Evolutionary conservation across 139 green algal species (phyloP), one percentile per base, ranked within the genome.

Genomic region (Chlorella sp.): DNA sequence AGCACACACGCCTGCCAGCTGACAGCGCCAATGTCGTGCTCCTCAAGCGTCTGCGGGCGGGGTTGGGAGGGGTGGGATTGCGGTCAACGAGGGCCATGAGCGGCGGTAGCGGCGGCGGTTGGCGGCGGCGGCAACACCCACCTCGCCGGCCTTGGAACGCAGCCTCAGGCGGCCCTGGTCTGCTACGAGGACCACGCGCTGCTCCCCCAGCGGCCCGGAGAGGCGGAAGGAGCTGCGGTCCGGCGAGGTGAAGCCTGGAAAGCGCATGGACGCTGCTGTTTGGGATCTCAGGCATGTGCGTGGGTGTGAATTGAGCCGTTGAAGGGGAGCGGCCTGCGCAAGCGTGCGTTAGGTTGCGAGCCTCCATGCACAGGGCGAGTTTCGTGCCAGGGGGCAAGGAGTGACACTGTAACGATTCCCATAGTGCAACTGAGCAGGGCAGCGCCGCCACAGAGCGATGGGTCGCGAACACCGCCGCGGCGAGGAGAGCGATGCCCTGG

Each of bases 1-100:
- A 89, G 64, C 1, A 83, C 67, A 64, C 80, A 87, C 13, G 72
- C 32, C 24, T 54, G 48, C 80, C 73, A 89, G 36, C 43, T 68
- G n/a, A 83, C 56, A 1, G 58, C 8, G 1, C 68, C 19, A 17
- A 89, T 30, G 26, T 38, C 40, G 24, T 87, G 72, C 16, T 16
- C 22, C 32, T 87, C 80, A n/a, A 89, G 20, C 14, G 74, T 26
- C 73, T 83, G 72, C 80, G 65, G 8, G 30, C 36, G 30, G 65
- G 44, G 30, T 38, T 19, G 30, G 60, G 30, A 54, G 30, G n/a
- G 58, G 16, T 54, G 46, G 46, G 11, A 11, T 11, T 8, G 46
- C 11, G 46, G 46, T 8, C 46, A 54, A 8, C 46, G 46, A 11
- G 11, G 46, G 7, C 8, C 46, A 54, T 11, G 11, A 7, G 51